These are phyloP conservation scores for Sclerotinia borealis DNA, from an alignment of 2,329 filamentous ascomycete genomes.

Conservation along the genomic window DNA sequence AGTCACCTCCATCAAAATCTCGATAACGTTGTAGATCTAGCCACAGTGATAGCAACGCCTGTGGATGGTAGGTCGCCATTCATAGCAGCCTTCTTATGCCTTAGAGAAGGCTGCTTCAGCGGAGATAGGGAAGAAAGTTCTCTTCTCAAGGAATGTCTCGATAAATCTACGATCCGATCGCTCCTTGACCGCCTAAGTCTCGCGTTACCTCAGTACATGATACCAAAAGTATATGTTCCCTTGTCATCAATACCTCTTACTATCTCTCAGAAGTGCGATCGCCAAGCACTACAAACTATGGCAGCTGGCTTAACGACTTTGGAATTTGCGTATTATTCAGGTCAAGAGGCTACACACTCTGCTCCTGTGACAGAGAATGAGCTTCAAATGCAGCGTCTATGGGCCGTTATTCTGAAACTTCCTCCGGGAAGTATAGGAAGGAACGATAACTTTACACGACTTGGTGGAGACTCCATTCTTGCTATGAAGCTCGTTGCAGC, in stretches of 20 bases:
- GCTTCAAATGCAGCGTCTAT: constrained; percentile 13
- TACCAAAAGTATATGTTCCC: constrained; percentile 32
- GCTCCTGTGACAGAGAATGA: constrained; percentile 7
- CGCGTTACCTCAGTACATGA: constrained; percentile 30
- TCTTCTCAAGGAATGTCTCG: neutral
- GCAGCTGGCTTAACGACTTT: neutral
- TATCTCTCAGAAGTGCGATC: constrained; percentile 32
- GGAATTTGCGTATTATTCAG: constrained; percentile 3
- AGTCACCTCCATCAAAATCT: constrained; percentile 13
- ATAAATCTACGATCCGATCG: neutral
- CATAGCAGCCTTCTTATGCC: neutral
- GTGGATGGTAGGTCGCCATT: neutral
- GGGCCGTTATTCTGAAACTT: constrained; percentile 12
- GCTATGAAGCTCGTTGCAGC: constrained; percentile 41
- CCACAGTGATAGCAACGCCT: neutral
- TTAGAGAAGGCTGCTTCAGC: neutral
- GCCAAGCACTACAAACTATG: constrained; percentile 32
- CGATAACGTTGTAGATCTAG: neutral
- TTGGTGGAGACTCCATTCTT: constrained; percentile 33
- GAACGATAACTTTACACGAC: constrained; percentile 35
- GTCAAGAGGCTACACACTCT: neutral
- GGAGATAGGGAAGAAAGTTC: neutral
- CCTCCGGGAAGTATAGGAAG: constrained; percentile 16
- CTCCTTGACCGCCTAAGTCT: neutral
- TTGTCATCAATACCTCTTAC: constrained; percentile 29